These are phyloP conservation scores for Moesziomyces sp. DNA, from an alignment of 1,284 basidiomycete genomes.

Conservation along the genomic window DNA sequence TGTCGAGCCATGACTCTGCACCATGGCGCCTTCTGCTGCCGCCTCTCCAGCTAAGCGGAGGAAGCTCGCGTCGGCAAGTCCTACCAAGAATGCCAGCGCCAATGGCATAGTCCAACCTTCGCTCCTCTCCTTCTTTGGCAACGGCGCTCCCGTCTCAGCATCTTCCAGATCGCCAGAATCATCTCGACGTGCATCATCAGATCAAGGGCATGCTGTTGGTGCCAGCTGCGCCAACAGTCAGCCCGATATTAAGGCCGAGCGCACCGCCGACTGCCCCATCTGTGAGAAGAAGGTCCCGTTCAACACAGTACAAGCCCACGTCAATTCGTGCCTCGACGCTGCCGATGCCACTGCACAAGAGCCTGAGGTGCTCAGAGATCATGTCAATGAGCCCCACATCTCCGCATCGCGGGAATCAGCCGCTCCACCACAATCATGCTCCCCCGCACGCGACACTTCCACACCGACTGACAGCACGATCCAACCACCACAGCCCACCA, in stretches of 20 bases:
- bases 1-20: constrained; percentile 15
- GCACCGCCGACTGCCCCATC: constrained; percentile 41
- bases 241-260: constrained; percentile 4
- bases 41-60: constrained; percentile 41
- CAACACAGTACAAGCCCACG: constrained; percentile 47
- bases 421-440: constrained; percentile 13
- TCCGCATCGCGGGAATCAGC: neutral
- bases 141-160: constrained; percentile 10
- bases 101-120: constrained; percentile 36
- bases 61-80: constrained; percentile 34
- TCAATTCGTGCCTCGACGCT: constrained; percentile 48
- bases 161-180: constrained; percentile 5
- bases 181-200: constrained; percentile 2
- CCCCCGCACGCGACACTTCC: neutral
- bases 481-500: constrained; percentile 5
- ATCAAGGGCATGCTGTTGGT: neutral
- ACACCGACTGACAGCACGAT: neutral
- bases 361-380: constrained; percentile 16
- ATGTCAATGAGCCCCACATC: constrained; percentile 13
- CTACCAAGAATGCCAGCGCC: constrained; percentile 24
- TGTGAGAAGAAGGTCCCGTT: constrained; percentile 33
- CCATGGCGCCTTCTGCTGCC: constrained; percentile 31
- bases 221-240: neutral
- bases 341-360: constrained; percentile 9
- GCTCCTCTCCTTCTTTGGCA: constrained; percentile 42